A percentile compares a stretch with the other conserved stretches of the same genome.
These are phyloP conservation scores for Retiboletus fuscus DNA, from an alignment of 1,284 basidiomycete species.

Conservation along the genomic window DNA sequence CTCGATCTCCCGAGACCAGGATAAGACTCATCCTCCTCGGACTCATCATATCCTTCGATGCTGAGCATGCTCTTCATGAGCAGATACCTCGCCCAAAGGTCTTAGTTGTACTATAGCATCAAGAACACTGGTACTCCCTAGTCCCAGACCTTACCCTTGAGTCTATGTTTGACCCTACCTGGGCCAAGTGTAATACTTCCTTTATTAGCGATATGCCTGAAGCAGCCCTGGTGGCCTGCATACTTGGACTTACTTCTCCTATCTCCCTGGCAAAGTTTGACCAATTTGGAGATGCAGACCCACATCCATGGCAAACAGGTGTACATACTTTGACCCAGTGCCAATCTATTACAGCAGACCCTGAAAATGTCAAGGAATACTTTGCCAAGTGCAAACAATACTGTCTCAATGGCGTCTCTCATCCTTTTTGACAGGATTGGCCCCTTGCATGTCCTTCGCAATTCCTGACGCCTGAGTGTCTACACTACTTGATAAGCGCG, in stretches of 20 bases:
- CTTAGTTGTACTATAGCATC: too few species aligned
- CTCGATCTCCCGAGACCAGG: too few species aligned
- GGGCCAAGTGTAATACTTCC: too few species aligned
- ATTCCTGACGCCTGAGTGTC: conserved; percentile 7
- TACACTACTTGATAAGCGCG: too few species aligned
- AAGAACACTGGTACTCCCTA: too few species aligned
- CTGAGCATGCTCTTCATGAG: too few species aligned
- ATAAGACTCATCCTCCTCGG: too few species aligned
- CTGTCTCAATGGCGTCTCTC: conserved; percentile 11
- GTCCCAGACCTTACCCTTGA: too few species aligned
- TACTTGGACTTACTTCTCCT: conserved; percentile 15
- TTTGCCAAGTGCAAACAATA: conserved; percentile 5
- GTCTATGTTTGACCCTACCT: too few species aligned
- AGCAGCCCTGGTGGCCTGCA: conserved; percentile 6
- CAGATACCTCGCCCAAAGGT: too few species aligned
- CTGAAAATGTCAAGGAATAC: conserved; percentile 1
- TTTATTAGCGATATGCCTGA: neutral
- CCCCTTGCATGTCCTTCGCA: neutral
- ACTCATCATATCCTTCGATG: too few species aligned
- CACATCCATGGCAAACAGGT: conserved; percentile 39
- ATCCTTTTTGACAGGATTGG: conserved; percentile 19
- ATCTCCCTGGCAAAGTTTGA: conserved; percentile 16
- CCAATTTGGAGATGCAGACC: conserved; percentile 20
- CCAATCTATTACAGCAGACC: neutral
- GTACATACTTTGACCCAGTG: conserved; percentile 37